Percentiles rank a stretch among this genome's conserved stretches.
phyloP scores from a whole-genome alignment of 805 yeast species.

The Kazachstania kunashirensis region DNA sequence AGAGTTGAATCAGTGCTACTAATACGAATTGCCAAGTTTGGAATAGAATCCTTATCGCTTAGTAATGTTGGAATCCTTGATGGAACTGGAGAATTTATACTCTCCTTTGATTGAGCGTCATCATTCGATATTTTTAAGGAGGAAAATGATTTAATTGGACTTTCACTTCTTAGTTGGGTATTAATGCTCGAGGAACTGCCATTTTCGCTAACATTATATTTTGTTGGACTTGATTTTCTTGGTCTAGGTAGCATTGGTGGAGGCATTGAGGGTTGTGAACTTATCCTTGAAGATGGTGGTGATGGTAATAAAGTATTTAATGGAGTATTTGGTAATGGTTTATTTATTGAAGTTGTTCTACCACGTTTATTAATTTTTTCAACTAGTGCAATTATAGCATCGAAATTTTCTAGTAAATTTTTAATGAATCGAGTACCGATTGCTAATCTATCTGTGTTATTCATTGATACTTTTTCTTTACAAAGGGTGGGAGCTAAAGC shows the following conservation, averaged over 20 bases:
- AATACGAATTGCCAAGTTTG: conserved; percentile 11
- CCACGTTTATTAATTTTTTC: conserved; percentile 7
- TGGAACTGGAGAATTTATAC: conserved; percentile 7
- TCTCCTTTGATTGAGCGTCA: not conserved
- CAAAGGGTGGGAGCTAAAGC: conserved; percentile 47
- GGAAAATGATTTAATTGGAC: conserved; percentile 10
- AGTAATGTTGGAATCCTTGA: conserved; percentile 7
- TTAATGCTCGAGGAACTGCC: conserved; percentile 7
- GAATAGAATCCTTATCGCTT: conserved; percentile 2
- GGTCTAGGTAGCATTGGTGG: conserved; percentile 22
- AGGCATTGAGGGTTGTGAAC: not conserved
- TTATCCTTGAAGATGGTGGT: not conserved
- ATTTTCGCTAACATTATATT: conserved; percentile 5
- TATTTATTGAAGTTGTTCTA: conserved; percentile 3
- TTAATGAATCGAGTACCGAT: conserved; percentile 46
- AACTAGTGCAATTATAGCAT: conserved; percentile 18
- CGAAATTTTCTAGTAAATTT: conserved; percentile 46
- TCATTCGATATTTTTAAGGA: conserved; percentile 4
- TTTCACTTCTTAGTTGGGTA: not conserved
- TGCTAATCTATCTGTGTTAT: conserved; percentile 38
- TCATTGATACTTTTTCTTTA: conserved; percentile 37
- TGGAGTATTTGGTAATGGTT: not conserved
- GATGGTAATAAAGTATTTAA: not conserved
- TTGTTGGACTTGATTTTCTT: conserved; percentile 21
- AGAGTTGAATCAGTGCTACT: conserved; percentile 12